phyloP scores from a whole-genome alignment of 164 flowering plant genomes.

The Litsea cubeba region DNA sequence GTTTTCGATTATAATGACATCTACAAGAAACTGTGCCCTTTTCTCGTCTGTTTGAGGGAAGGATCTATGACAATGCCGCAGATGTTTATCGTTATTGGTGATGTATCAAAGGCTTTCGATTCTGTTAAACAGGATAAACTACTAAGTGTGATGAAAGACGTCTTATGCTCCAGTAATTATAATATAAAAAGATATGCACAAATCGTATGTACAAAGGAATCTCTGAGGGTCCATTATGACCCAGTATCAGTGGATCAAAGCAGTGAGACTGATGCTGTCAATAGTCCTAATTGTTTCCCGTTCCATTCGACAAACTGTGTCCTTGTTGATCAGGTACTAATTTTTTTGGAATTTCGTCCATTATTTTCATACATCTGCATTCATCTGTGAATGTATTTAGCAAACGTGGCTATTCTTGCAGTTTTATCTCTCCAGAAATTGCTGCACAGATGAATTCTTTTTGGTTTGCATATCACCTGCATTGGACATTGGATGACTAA shows the following conservation, averaged over 20 bases:
- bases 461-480: background rate
- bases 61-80: slow-evolving; percentile 27
- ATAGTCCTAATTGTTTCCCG: slow-evolving; percentile 15
- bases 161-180: slow-evolving; percentile 46
- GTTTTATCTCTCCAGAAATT: background rate
- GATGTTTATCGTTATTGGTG: slow-evolving; percentile 60
- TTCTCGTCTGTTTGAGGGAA: slow-evolving; percentile 43
- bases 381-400: background rate
- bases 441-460: background rate
- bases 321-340: slow-evolving; percentile 57
- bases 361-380: background rate
- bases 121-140: slow-evolving; percentile 76
- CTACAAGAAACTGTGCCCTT: slow-evolving; percentile 57
- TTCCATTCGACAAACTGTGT: slow-evolving; percentile 34
- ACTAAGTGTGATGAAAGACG: slow-evolving; percentile 55
- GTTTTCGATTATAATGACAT: slow-evolving; percentile 82
- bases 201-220: slow-evolving; percentile 46
- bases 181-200: slow-evolving; percentile 29
- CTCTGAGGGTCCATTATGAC: slow-evolving; percentile 31
- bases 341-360: background rate
- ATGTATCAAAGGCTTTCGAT: slow-evolving; percentile 90
- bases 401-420: background rate
- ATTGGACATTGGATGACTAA: background rate
- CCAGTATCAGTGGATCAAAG: slow-evolving; percentile 22
- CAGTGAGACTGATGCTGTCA: slow-evolving; percentile 5